These are phyloP conservation scores for Vitis amurensis DNA, from an alignment of 164 flowering plant species.

Conservation along the genomic window DNA sequence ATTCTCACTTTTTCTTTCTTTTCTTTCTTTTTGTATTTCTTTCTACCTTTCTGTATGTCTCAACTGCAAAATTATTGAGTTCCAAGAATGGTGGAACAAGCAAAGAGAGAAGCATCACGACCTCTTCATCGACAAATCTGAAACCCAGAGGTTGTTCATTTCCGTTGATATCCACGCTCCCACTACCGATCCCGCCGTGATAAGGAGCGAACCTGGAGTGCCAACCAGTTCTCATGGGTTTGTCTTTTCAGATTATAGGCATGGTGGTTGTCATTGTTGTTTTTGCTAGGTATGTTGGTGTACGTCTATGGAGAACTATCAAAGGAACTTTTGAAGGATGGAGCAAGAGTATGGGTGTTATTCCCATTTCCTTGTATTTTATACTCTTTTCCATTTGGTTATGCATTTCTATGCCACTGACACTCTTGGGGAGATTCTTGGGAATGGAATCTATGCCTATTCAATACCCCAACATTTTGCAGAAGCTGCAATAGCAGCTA, in stretches of 20 bases:
- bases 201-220: constrained; percentile 52
- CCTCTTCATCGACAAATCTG: constrained; percentile 20
- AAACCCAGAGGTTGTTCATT: constrained; percentile 17
- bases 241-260: constrained; percentile 39
- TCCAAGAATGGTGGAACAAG: constrained; percentile 96
- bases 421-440: constrained; percentile 37
- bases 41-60: constrained; percentile 38
- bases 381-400: constrained; percentile 38
- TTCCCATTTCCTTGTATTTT: constrained; percentile 39
- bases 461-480: constrained; percentile 14
- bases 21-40: neutral
- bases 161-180: constrained; percentile 45
- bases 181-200: constrained; percentile 29
- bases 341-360: constrained; percentile 46
- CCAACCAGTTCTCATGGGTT: constrained; percentile 74
- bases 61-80: constrained; percentile 66
- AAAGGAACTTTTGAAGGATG: constrained; percentile 38
- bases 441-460: constrained; percentile 34
- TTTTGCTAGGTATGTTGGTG: constrained; percentile 35
- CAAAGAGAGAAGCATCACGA: constrained; percentile 41
- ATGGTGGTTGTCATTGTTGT: constrained; percentile 41
- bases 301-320: constrained; percentile 37
- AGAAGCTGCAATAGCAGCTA: no score
- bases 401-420: constrained; percentile 44
- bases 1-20: neutral